These are phyloP conservation scores for Coemansia asiatica DNA, from an alignment of 192 early-diverging fungal genomes.

Conservation along the genomic window DNA sequence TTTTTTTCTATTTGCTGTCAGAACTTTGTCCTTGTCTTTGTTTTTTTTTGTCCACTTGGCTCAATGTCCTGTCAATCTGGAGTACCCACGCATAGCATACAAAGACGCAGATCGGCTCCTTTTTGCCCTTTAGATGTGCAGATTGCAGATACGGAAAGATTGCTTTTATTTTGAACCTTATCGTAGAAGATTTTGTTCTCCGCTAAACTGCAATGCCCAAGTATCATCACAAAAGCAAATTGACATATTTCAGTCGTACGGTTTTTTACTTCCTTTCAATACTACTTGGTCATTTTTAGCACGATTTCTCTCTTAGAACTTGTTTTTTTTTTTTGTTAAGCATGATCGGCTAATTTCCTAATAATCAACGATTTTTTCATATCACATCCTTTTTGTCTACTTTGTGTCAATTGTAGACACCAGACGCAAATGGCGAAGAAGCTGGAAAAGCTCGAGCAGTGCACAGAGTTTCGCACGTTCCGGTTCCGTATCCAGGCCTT, in stretches of 20 bases:
- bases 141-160: background rate
- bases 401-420: slow-evolving; percentile 47
- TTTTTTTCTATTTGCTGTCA: background rate
- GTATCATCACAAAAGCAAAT: background rate
- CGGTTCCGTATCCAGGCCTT: slow-evolving; percentile 83
- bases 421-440: slow-evolving; percentile 79
- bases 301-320: background rate
- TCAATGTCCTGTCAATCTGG: background rate
- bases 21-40: background rate
- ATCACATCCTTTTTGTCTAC: background rate
- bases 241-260: background rate
- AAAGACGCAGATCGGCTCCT: background rate
- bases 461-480: slow-evolving; percentile 75
- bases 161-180: background rate
- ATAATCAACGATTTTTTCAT: background rate
- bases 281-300: background rate
- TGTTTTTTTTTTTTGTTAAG: background rate
- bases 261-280: background rate
- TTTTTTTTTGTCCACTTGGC: background rate
- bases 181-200: background rate
- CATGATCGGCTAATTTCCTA: background rate
- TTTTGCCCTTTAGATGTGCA: background rate
- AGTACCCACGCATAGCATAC: background rate
- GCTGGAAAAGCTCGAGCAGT: slow-evolving; percentile 69
- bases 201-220: background rate